Evolutionary conservation across 257 asterid genomes (phyloP), one percentile per base, ranked within the genome.

Genomic region (Galeopsis tetrahit): DNA sequence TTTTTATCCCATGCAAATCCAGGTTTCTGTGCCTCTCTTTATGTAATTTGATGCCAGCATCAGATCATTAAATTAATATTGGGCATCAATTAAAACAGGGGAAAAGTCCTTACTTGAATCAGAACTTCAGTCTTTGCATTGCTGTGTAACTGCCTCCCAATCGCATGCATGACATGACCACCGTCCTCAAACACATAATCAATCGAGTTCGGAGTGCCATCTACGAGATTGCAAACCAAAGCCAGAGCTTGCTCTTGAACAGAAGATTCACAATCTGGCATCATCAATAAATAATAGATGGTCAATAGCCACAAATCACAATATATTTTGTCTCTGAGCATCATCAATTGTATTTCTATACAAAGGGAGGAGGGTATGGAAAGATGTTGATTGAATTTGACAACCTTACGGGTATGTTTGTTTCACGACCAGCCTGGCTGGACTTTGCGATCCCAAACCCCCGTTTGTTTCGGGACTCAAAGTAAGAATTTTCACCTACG

Each of bases 181-280:
- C 82, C 91, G 75, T 88, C 97, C 61, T 85, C 83, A 80, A 94
- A 83, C 53, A 88, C 89, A 80, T 81, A 87, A 46, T 89, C 80
- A 14, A 85, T 75, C 62, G 90, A 86, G 79, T 85, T 82, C 8
- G 75, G 33, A 77, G 87, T 69, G 53, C 99, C 97, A 81, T 85
- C 96, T 76, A 91, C 88, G 39, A 94, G 92, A 81, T 91, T 94
- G 70, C 97, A 77, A 70, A 84, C 78, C 75, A 94, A 78, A 74
- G 93, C 91, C 79, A 91, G 78, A 71, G 89, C 93, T 84, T 94
- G 96, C 86, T 84, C 96, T 81, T 92, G 97, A 71, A 94, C 96
- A 43, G 88, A 80, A 72, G 87, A 84, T 80, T 91, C 99, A 13
- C 91, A 88, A 76, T 94, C 99, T 91, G 86, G 81, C 72, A 76